A percentile compares a stretch with the other conserved stretches of the same genome.
phyloP scores from a whole-genome alignment of 371 early-diverging fungal genomes.

The Batkoa obscura region DNA sequence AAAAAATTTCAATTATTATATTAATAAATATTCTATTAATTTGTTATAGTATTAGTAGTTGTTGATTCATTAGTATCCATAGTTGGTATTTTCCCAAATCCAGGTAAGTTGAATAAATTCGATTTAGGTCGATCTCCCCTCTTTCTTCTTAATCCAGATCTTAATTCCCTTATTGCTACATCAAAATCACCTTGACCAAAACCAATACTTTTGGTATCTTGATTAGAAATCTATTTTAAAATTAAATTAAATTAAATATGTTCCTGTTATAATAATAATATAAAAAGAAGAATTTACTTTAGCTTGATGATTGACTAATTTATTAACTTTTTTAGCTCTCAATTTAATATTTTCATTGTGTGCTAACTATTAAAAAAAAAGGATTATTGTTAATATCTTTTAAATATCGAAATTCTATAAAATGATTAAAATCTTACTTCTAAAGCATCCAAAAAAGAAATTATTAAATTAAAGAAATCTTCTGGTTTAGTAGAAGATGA shows the following conservation, averaged over 20 bases:
- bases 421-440: conserved; percentile 7
- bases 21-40: no score
- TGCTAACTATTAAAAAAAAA: neutral
- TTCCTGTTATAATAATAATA: neutral
- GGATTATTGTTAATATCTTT: no score
- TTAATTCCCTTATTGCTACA: conserved; percentile 9
- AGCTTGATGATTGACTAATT: neutral
- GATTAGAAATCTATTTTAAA: neutral
- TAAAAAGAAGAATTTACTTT: neutral
- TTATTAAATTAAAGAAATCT: conserved; percentile 62
- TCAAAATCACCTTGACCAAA: conserved; percentile 11
- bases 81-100: neutral
- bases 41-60: neutral
- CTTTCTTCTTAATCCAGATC: conserved; percentile 8
- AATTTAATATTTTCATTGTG: conserved; percentile 9
- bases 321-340: neutral
- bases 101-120: neutral
- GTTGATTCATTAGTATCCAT: neutral
- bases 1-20: no score
- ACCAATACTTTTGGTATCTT: neutral
- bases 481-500: conserved; percentile 58
- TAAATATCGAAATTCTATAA: no score
- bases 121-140: neutral
- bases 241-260: neutral
- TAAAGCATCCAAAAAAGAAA: conserved; percentile 17